Base-by-base conservation (phyloP, 345 rosid species). In the Schrenkiella parvula region DNA sequence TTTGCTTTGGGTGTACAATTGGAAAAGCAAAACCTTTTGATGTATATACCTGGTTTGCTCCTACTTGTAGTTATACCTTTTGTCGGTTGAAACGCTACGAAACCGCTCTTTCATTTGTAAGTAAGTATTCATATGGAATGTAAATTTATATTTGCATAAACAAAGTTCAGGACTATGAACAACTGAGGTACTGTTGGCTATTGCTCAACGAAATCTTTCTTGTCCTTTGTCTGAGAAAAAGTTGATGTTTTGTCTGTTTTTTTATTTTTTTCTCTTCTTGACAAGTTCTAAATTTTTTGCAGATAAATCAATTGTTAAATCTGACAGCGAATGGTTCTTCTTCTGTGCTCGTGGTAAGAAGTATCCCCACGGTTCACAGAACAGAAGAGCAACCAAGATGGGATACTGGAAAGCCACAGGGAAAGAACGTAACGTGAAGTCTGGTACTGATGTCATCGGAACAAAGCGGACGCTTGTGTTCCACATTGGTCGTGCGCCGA, bases 331-430 rank as follows among this genome's bases (percentile, higher is more conserved):
- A 70, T 93, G 98, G 97, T 91, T 86, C 87, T 90, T 89, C 80
- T 93, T 89, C 66, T 81, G 84, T 8, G 79, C 96, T 68, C 89
- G 97, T 0, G 98, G 96, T 42, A 88, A 89, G 81, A 93, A 91
- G 68, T 89, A 93, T 70, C 97, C 97, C 1, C 82, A 88, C 46
- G 96, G 98, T n/a, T 82, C 85, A 2, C 97, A 93, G 64, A 91
- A 88, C 78, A 86, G 41, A 78, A 84, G 97, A 66, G 97, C 96
- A 44, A 93, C 98, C 6, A 81, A 77, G 26, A 87, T 43, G 23
- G 97, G 98, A 21, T 93, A 89, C 62, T 91, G 97, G 98, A 93
- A 93, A 78, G 92, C 97, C 63, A 93, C 98, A 0, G 98, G 98
- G 10, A 93, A 88, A 74, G 98, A 89, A 59, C 88, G 97, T 10